These are phyloP conservation scores for Colletotrichum sp. DNA, from an alignment of 2,329 filamentous ascomycete species.

Conservation along the genomic window DNA sequence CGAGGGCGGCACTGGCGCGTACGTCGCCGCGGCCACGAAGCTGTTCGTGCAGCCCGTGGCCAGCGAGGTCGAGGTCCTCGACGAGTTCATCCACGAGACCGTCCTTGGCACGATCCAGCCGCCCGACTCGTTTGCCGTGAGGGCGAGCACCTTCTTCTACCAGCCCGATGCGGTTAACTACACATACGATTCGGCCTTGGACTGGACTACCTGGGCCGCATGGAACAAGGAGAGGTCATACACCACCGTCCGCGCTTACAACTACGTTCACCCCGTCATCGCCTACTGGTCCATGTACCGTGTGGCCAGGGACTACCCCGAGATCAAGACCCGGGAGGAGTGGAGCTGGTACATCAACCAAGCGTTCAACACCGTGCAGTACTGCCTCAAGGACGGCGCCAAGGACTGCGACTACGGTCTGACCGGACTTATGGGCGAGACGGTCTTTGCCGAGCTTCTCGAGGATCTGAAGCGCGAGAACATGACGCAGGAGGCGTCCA, in stretches of 20 bases:
- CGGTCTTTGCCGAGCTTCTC: conserved; percentile 59
- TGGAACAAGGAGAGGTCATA: conserved; percentile 45
- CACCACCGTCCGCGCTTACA: conserved; percentile 56
- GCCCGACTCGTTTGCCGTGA: conserved; percentile 47
- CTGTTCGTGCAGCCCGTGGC: conserved; percentile 54
- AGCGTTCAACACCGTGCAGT: conserved; percentile 55
- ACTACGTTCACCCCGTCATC: conserved; percentile 63
- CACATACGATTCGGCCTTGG: conserved; percentile 43
- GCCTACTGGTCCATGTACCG: conserved; percentile 65
- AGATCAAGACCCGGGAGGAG: conserved; percentile 30
- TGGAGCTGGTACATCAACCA: conserved; percentile 63
- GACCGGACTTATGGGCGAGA: conserved; percentile 65
- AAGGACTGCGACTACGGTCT: conserved; percentile 40
- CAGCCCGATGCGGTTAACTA: conserved; percentile 49
- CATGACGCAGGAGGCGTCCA: conserved; percentile 28
- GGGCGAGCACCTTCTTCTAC: conserved; percentile 60
- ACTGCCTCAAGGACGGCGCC: conserved; percentile 41
- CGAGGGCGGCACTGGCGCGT: conserved; percentile 62
- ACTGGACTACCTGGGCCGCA: conserved; percentile 42
- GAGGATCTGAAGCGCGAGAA: conserved; percentile 55
- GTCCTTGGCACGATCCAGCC: conserved; percentile 54
- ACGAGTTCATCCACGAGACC: conserved; percentile 57
- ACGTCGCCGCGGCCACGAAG: conserved; percentile 60
- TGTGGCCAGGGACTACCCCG: conserved; percentile 53
- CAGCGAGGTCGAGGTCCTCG: conserved; percentile 55